Base-by-base conservation (phyloP, 1,284 basidiomycete genomes). In the Microbotryum silenes-acaulis region DNA sequence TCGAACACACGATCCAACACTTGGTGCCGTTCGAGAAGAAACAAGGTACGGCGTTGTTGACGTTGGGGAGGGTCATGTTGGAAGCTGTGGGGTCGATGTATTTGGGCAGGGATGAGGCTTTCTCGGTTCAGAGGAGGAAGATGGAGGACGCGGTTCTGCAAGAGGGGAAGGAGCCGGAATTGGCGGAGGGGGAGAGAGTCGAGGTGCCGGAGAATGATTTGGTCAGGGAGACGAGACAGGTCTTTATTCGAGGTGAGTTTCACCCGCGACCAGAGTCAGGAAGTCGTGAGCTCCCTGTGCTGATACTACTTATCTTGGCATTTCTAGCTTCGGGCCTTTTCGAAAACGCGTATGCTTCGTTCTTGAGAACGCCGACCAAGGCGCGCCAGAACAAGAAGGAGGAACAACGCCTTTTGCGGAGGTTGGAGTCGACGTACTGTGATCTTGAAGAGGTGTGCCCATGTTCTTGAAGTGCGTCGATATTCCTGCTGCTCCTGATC, bases 111-210 rank as follows among this genome's bases (percentile, higher is more conserved):
- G 57, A 57, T 8, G 56, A 62, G 29, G 55, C 56, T 6, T 56
- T 55, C 46, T 27, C 59, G 50, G 57, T 49, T 5, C 59, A 60
- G 42, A 45, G 63, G 45, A 51, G 68, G 49, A 44, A 46, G 42
- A 16, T 53, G 27, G 67, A 65, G n/a, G 73, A 74, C 16, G 76
- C 76, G 27, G 79, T 78, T 48, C 75, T 76, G 14, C 66, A 60
- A 6, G 54, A 74, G n/a, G 77, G 76, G 16, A 74, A 74, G 21
- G 77, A 77, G 27, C 79, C 77, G 50, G 76, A 76, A 9, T 65
- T 58, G 20, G 52, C 61, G 29, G 64, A 59, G 55, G 58, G 50
- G 33, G 55, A 25, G 23, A 8, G 9, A 14, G 46, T 12, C 6
- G 37, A 54, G 42, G 61, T 69, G 14, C 68, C 68, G 10, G 68